phyloP scores from a whole-genome alignment of 805 yeast genomes.

The Yarrowia sp. region DNA sequence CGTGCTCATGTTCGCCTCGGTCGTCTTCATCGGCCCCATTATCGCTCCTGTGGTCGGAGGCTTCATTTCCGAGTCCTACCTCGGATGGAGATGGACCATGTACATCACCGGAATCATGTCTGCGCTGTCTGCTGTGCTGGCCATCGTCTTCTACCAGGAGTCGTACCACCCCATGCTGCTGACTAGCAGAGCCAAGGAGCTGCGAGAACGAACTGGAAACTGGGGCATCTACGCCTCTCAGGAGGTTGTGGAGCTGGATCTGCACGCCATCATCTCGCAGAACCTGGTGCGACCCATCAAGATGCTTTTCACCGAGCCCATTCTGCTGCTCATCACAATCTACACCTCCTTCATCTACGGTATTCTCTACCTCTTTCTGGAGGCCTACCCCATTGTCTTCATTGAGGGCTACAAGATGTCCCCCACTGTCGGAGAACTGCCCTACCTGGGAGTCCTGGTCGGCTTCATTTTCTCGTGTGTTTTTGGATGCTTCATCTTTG shows the following conservation, averaged over 20 bases:
- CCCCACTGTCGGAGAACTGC: constrained; percentile 65
- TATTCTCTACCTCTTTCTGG: constrained; percentile 64
- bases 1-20: constrained; percentile 63
- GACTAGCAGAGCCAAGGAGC: constrained; percentile 55
- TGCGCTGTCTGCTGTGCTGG: constrained; percentile 41
- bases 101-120: constrained; percentile 65
- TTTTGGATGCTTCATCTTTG: constrained; percentile 52
- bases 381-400: constrained; percentile 73
- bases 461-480: constrained; percentile 48
- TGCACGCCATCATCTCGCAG: constrained; percentile 58
- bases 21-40: constrained; percentile 77
- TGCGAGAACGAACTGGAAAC: constrained; percentile 66
- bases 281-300: constrained; percentile 62
- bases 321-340: constrained; percentile 58
- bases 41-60: constrained; percentile 77
- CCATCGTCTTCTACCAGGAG: constrained; percentile 51
- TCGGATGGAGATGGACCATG: constrained; percentile 85
- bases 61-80: constrained; percentile 54
- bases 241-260: constrained; percentile 54
- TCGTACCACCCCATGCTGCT: constrained; percentile 68
- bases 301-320: constrained; percentile 68
- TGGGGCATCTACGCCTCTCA: constrained; percentile 79
- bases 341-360: constrained; percentile 80
- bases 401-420: constrained; percentile 55
- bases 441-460: constrained; percentile 69